Percentiles rank a stretch among this genome's conserved stretches.
Evolutionary conservation across 371 early-diverging fungal species (phyloP).

Genomic region (Blakeslea trispora): DNA sequence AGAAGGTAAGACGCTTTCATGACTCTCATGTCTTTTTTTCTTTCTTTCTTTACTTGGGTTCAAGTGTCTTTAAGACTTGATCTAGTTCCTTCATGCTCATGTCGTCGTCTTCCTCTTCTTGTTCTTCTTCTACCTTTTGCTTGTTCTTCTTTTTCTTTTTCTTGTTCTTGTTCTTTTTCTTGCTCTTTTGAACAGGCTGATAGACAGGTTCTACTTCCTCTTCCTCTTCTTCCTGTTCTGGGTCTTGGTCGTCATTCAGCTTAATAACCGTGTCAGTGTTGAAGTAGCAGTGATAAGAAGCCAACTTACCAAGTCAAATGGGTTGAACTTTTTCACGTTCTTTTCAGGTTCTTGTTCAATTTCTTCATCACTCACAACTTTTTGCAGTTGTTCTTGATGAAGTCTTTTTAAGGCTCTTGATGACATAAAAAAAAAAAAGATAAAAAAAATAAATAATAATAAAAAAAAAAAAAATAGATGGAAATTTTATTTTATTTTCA

Average conservation of each 20-base stretch:
- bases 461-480: neutral
- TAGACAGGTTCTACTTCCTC: constrained; percentile 13
- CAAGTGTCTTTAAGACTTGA: constrained; percentile 55
- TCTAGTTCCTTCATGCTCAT: constrained; percentile 68
- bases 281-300: no score
- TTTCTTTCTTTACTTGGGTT: constrained; percentile 56
- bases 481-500: neutral
- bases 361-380: constrained; percentile 20
- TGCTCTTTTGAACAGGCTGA: constrained; percentile 20
- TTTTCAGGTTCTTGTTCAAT: constrained; percentile 20
- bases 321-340: constrained; percentile 42
- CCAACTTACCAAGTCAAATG: constrained; percentile 67
- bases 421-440: constrained; percentile 32
- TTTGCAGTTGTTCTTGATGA: constrained; percentile 35
- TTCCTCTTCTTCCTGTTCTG: constrained; percentile 29
- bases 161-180: constrained; percentile 30
- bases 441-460: no score
- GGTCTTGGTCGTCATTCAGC: constrained; percentile 45
- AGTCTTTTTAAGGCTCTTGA: constrained; percentile 47
- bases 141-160: constrained; percentile 57
- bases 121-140: constrained; percentile 44
- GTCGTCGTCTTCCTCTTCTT: constrained; percentile 40
- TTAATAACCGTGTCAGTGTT: constrained; percentile 1
- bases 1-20: no score
- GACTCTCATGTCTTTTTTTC: no score